Base-by-base conservation (phyloP, 257 asterid genomes). In the Solanum corneliomulleri region DNA sequence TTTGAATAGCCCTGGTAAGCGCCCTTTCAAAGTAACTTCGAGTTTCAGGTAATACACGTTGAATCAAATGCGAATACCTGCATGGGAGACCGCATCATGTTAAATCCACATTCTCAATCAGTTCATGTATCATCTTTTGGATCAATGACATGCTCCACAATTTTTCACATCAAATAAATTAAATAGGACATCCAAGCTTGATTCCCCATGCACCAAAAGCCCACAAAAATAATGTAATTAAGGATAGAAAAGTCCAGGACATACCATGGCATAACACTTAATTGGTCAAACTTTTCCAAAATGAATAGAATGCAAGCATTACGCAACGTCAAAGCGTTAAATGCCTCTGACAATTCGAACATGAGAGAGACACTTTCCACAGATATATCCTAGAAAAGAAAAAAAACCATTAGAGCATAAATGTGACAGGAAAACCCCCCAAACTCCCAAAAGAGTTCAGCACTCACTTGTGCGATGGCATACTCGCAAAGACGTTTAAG, bases 321-420 rank as follows among this genome's bases (percentile, higher is more conserved):
- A 89, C 96, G 93, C 89, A 97, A 89, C 39, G 99, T 90, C 78
- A 86, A 69, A 9, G 99, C 99, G 78, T 96, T 96, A 88, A 91
- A 97, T 29, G 98, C 96, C 93, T 97, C 99, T 6, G 99, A 96
- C 86, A 97, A 90, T 89, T 97, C 99, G 20, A 94, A 97, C 99
- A 97, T 96, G 89, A 92, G 80, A 83, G 98, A 92, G 86, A 96
- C 98, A 6, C 93, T 97, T 60, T 95, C 98, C 88, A 92, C 96
- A 2, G 96, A 93, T 42, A 97, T 94, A 89, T 96, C 99, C 99
- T 97, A 68, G 62, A 89, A 83, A 87, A 71, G 45, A 90, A 31
- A 71, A 71, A 71, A 81, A 52, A 20, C 20, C 66, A 89, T 91
- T 89, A 92, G 64, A 18, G 92, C 76, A 45, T 49, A 27, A 27